phyloP scores from a whole-genome alignment of 768 basidiomycete species.

The Trametes cubensis region DNA sequence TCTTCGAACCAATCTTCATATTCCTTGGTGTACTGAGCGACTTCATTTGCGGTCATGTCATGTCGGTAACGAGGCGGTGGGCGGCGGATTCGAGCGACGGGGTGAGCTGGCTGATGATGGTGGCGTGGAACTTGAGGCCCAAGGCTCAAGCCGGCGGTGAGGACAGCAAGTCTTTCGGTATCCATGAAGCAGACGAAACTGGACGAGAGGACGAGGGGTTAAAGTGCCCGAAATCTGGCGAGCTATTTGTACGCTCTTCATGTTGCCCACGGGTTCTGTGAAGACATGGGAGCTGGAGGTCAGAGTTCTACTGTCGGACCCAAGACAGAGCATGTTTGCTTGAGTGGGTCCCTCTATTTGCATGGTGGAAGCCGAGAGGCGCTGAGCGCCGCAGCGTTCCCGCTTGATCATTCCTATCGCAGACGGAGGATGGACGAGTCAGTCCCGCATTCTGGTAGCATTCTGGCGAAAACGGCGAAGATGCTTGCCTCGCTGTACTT shows the following conservation, averaged over 20 bases:
- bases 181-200: neutral
- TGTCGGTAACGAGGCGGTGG: slow-evolving; percentile 12
- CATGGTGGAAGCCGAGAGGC: neutral
- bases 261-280: neutral
- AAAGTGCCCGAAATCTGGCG: neutral
- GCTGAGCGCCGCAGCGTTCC: neutral
- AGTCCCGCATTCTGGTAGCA: neutral
- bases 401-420: slow-evolving; percentile 8
- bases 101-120: neutral
- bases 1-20: slow-evolving; percentile 23
- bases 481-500: slow-evolving; percentile 13
- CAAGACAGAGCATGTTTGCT: slow-evolving; percentile 10
- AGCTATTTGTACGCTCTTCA: neutral
- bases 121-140: neutral
- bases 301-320: neutral
- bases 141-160: neutral
- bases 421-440: neutral
- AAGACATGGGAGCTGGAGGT: neutral
- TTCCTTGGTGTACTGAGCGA: slow-evolving; percentile 11
- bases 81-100: neutral
- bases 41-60: slow-evolving; percentile 11
- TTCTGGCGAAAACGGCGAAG: neutral
- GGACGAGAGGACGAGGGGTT: neutral
- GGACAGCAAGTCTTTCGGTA: slow-evolving; percentile 6
- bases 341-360: slow-evolving; percentile 15